A percentile compares a stretch with the other conserved stretches of the same genome.
These are phyloP conservation scores for Pichiaceae sp. DNA, from an alignment of 1,139 yeast genomes.

Conservation along the genomic window DNA sequence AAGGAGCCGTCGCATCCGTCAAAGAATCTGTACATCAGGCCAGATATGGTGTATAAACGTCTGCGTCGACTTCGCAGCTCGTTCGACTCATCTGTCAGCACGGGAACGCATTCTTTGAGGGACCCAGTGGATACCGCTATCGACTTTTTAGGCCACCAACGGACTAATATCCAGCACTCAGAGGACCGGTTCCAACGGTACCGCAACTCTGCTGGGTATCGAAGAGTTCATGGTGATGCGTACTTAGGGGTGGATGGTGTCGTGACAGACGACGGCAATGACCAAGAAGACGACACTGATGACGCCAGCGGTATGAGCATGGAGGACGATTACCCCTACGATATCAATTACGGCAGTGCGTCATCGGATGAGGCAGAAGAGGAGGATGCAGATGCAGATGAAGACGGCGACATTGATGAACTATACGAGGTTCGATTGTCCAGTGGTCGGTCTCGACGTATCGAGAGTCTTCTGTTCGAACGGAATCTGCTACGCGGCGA, in stretches of 20 bases:
- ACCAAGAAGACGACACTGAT: constrained; percentile 8
- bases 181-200: no score
- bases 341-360: constrained; percentile 1
- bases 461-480: constrained; percentile 20
- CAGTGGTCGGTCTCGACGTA: constrained; percentile 20
- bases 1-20: constrained; percentile 6
- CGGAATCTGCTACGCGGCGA: constrained; percentile 18
- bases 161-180: no score
- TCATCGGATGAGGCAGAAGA: constrained; percentile 5
- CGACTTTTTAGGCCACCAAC: neutral
- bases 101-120: neutral
- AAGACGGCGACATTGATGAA: constrained; percentile 15
- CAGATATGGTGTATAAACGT: constrained; percentile 19
- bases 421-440: constrained; percentile 16
- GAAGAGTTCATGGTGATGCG: no score
- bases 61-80: constrained; percentile 11
- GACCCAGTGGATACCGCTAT: neutral
- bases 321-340: constrained; percentile 9
- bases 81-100: constrained; percentile 4
- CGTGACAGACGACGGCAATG: constrained; percentile 6
- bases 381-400: constrained; percentile 14
- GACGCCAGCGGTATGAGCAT: constrained; percentile 10
- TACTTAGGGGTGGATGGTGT: neutral
- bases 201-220: neutral
- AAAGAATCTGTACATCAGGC: constrained; percentile 11